phyloP scores from a whole-genome alignment of 2,329 filamentous ascomycete genomes.

The Neopestalotiopsis sp. region DNA sequence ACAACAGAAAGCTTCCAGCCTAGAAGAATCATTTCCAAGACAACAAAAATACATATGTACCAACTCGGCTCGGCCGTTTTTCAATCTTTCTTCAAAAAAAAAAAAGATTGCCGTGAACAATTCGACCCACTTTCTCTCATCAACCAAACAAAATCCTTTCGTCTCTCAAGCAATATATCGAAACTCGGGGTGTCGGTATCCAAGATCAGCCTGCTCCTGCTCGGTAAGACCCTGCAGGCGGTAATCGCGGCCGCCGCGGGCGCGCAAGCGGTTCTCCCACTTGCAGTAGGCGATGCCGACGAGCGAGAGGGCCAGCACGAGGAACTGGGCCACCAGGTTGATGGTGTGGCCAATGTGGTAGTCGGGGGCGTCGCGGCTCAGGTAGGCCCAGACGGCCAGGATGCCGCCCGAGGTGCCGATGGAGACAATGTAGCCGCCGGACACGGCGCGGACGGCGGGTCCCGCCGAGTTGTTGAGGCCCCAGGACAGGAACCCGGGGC shows the following conservation, averaged over 20 bases:
- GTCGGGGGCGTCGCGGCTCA: constrained; percentile 48
- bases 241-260: constrained; percentile 52
- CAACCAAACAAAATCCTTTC: background rate
- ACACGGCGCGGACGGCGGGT: constrained; percentile 60
- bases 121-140: background rate
- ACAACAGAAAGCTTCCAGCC: too few relatives aligned
- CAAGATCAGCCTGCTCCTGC: constrained; percentile 52
- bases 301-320: constrained; percentile 48
- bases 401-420: constrained; percentile 63
- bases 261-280: constrained; percentile 58
- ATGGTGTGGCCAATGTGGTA: constrained; percentile 60
- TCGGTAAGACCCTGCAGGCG: constrained; percentile 55
- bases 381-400: constrained; percentile 62
- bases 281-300: constrained; percentile 58
- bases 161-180: constrained; percentile 54
- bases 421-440: constrained; percentile 59
- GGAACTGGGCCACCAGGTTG: constrained; percentile 58
- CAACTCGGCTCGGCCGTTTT: too few relatives aligned
- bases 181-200: constrained; percentile 60
- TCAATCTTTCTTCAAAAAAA: too few relatives aligned
- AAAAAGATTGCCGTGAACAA: too few relatives aligned
- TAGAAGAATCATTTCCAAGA: too few relatives aligned
- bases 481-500: constrained; percentile 64
- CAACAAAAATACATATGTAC: too few relatives aligned
- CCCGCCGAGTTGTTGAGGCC: constrained; percentile 64